A percentile compares a stretch with the other conserved stretches of the same genome.
phyloP scores from a whole-genome alignment of 768 basidiomycete genomes.

The Boletales sp. region DNA sequence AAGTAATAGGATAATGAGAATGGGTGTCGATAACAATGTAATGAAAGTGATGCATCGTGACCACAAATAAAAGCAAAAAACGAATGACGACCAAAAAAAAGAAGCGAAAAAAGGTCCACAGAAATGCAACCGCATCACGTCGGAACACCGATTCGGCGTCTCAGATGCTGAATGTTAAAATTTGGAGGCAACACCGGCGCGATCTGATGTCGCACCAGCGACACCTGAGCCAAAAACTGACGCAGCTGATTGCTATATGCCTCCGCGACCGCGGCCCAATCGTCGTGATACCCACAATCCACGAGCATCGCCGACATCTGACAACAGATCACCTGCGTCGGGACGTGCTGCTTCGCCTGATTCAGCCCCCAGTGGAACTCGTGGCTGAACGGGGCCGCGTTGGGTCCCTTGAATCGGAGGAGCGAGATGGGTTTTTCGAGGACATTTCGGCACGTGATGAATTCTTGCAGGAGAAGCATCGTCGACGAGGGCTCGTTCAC shows the following conservation, averaged over 20 bases:
- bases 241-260: slow-evolving; percentile 28
- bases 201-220: slow-evolving; percentile 28
- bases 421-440: slow-evolving; percentile 21
- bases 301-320: slow-evolving; percentile 16
- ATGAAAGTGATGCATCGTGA: not conserved
- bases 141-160: slow-evolving; percentile 24
- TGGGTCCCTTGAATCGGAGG: slow-evolving; percentile 29
- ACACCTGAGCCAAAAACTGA: slow-evolving; percentile 30
- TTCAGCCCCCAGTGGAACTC: slow-evolving; percentile 30
- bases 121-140: slow-evolving; percentile 9
- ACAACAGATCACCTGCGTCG: slow-evolving; percentile 20
- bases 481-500: slow-evolving; percentile 29
- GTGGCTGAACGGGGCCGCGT: slow-evolving; percentile 23
- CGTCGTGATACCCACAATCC: slow-evolving; percentile 26
- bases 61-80: not conserved
- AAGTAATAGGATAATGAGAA: slow-evolving; percentile 1
- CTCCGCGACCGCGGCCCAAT: slow-evolving; percentile 29
- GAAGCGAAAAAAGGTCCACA: not conserved
- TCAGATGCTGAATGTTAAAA: slow-evolving; percentile 30
- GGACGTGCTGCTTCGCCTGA: slow-evolving; percentile 24
- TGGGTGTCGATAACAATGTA: not conserved
- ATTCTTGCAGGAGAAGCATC: slow-evolving; percentile 28
- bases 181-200: slow-evolving; percentile 30
- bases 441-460: slow-evolving; percentile 17
- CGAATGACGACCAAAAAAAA: not conserved